Conservation (phyloP, 352 stramenopile species). For the Globisporangium takayamanum region DNA sequence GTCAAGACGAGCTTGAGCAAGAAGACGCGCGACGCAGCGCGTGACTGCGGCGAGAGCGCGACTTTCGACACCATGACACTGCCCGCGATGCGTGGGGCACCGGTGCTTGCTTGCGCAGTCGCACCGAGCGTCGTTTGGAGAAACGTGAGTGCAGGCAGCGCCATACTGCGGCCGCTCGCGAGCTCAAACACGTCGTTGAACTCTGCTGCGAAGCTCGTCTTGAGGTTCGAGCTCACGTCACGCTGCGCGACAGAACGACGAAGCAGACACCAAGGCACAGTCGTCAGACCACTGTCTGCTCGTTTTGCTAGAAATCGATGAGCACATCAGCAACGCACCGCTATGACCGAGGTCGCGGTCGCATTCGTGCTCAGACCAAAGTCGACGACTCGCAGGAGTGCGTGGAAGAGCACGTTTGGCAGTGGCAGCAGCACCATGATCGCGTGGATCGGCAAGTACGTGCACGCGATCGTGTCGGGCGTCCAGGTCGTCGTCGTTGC, state of each 20-base stretch:
- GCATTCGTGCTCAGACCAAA: slow-evolving; percentile 38
- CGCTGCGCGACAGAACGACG: slow-evolving; percentile 10
- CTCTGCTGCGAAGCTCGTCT: slow-evolving; percentile 56
- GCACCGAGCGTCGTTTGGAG: slow-evolving; percentile 38
- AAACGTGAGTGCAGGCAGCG: slow-evolving; percentile 41
- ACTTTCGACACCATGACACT: slow-evolving; percentile 44
- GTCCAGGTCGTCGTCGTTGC: slow-evolving; percentile 18
- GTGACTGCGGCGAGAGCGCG: slow-evolving; percentile 30
- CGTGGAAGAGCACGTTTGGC: slow-evolving; percentile 69
- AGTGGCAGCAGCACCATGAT: slow-evolving; percentile 72
- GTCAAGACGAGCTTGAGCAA: slow-evolving; percentile 67
- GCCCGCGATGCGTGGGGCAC: slow-evolving; percentile 29
- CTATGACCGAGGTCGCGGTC: slow-evolving; percentile 34
- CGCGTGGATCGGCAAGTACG: slow-evolving; percentile 49
- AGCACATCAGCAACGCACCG: slow-evolving; percentile 16
- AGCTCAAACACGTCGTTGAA: slow-evolving; percentile 78
- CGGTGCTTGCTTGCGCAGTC: slow-evolving; percentile 11
- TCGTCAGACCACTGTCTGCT: neutral
- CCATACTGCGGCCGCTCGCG: slow-evolving; percentile 30
- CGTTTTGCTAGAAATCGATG: neutral
- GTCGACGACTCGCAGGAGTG: slow-evolving; percentile 43
- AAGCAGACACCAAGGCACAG: slow-evolving; percentile 3
- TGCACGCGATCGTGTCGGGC: slow-evolving; percentile 53
- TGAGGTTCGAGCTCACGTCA: slow-evolving; percentile 39
- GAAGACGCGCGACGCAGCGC: slow-evolving; percentile 48